Conservation (phyloP, 2,329 filamentous ascomycete species). For the Fulvia fulva region DNA sequence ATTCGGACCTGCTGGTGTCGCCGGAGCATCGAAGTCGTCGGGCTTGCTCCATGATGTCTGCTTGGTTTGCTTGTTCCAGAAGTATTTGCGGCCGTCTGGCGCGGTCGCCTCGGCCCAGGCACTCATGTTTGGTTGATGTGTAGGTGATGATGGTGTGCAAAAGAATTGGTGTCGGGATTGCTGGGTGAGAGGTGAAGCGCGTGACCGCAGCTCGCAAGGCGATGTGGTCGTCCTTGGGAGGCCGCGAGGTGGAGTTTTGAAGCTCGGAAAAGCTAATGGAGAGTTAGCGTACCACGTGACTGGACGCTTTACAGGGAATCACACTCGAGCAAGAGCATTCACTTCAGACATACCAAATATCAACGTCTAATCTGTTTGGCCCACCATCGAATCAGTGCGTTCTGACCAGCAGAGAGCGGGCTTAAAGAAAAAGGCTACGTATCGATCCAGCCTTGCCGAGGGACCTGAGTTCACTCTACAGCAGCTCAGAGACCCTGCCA, state of each 20-base stretch:
- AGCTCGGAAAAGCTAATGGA: neutral
- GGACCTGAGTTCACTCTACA: no score
- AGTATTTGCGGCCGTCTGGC: constrained; percentile 69
- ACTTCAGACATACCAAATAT: no score
- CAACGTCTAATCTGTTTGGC: no score
- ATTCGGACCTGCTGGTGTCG: constrained; percentile 46
- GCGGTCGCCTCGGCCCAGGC: constrained; percentile 28
- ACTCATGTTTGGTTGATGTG: constrained; percentile 22
- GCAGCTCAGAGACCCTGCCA: no score
- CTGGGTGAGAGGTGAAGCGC: neutral
- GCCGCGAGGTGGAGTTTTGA: neutral
- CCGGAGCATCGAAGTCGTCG: constrained; percentile 51
- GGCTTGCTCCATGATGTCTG: constrained; percentile 94
- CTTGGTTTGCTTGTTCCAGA: constrained; percentile 83
- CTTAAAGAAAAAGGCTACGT: no score
- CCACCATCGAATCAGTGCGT: no score
- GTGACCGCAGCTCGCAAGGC: neutral
- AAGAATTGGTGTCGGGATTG: neutral
- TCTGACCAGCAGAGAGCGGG: no score
- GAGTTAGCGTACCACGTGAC: neutral
- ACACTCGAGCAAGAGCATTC: no score
- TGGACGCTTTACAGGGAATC: no score
- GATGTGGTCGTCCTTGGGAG: no score
- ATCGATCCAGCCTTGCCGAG: no score
- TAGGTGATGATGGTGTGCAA: neutral